These are phyloP conservation scores for Cyclaneusma minus DNA, from an alignment of 2,329 filamentous ascomycete genomes.

Conservation along the genomic window DNA sequence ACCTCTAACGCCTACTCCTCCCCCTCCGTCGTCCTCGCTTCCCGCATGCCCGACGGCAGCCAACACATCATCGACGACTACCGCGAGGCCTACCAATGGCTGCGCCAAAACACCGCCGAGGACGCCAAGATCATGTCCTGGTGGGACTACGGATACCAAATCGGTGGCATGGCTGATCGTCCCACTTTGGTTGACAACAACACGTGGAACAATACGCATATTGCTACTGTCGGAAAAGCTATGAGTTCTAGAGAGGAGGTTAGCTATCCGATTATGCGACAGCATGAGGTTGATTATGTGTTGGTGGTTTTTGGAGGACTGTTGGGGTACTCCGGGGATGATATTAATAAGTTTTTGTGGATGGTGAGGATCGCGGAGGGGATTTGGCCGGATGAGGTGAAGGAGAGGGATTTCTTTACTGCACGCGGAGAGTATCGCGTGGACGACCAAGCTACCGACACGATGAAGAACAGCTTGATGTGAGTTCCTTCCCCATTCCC, in stretches of 20 bases:
- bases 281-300: conserved; percentile 99
- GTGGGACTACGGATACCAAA: conserved; percentile 99
- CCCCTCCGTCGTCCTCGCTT: conserved; percentile 89
- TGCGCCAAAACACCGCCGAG: conserved; percentile 87
- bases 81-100: conserved; percentile 98
- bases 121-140: conserved; percentile 99
- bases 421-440: conserved; percentile 86
- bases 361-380: conserved; percentile 99
- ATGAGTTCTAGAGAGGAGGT: conserved; percentile 97
- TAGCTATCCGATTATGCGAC: conserved; percentile 94
- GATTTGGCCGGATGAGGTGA: conserved; percentile 99
- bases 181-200: conserved; percentile 98
- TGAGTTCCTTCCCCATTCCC: conserved; percentile 31
- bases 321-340: conserved; percentile 91
- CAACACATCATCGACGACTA: conserved; percentile 99
- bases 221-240: conserved; percentile 95
- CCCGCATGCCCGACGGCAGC: conserved; percentile 79
- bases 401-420: conserved; percentile 94
- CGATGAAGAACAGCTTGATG: conserved; percentile 99
- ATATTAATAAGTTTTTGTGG: conserved; percentile 99
- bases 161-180: conserved; percentile 96
- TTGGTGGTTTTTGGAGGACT: conserved; percentile 92
- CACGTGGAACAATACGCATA: conserved; percentile 99
- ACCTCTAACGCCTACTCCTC: conserved; percentile 98
- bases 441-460: conserved; percentile 81